Conservation (phyloP, 2,329 filamentous ascomycete species). For the Pseudogymnoascus sp. region DNA sequence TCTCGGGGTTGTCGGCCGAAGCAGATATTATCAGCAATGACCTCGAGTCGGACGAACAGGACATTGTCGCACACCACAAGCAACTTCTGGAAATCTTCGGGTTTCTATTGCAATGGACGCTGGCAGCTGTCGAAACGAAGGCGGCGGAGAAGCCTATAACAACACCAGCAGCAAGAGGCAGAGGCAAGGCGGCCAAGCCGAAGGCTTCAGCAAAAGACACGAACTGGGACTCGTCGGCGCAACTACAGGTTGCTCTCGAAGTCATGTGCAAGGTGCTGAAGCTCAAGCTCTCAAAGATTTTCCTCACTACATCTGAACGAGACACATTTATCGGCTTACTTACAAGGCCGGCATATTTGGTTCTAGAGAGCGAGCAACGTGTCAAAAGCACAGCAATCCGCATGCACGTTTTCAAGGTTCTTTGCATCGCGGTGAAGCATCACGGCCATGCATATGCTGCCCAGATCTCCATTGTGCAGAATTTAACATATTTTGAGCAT, state of each 20-base stretch:
- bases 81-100: slow-evolving; percentile 87
- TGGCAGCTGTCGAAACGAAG: slow-evolving; percentile 89
- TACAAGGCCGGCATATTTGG: slow-evolving; percentile 85
- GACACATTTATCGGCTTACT: slow-evolving; percentile 91
- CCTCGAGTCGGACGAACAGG: slow-evolving; percentile 84
- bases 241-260: slow-evolving; percentile 82
- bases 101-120: slow-evolving; percentile 90
- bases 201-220: slow-evolving; percentile 71
- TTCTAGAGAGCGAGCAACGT: slow-evolving; percentile 87
- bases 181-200: slow-evolving; percentile 65
- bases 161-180: slow-evolving; percentile 59
- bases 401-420: slow-evolving; percentile 95
- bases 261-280: slow-evolving; percentile 95
- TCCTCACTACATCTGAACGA: slow-evolving; percentile 89
- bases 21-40: slow-evolving; percentile 79
- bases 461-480: slow-evolving; percentile 96
- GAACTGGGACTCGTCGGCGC: slow-evolving; percentile 78
- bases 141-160: slow-evolving; percentile 79
- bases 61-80: slow-evolving; percentile 78
- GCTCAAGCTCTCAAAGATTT: slow-evolving; percentile 84
- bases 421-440: slow-evolving; percentile 95
- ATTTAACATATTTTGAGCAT: slow-evolving; percentile 96
- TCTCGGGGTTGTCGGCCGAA: slow-evolving; percentile 76
- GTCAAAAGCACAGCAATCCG: slow-evolving; percentile 82
- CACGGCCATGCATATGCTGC: slow-evolving; percentile 94